Evolutionary conservation across 2,329 filamentous ascomycete species (phyloP).

Genomic region (Botryosphaeria dothidea): DNA sequence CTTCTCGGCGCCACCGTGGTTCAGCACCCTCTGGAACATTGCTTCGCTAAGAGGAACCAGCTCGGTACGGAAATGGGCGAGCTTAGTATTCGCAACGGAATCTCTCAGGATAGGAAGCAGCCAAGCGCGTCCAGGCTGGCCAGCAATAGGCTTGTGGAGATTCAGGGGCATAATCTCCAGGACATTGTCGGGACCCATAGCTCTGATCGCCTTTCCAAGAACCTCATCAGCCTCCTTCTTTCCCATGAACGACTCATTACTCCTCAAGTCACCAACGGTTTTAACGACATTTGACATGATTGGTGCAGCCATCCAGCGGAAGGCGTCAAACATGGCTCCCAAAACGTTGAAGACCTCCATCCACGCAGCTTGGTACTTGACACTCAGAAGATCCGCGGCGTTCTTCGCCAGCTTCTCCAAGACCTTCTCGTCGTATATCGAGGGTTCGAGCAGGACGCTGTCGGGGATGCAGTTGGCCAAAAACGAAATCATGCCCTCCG

Average conservation of each 20-base stretch:
- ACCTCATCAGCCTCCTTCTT: slow-evolving; percentile 96
- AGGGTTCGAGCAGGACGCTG: slow-evolving; percentile 81
- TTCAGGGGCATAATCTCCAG: slow-evolving; percentile 84
- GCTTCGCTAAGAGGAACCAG: slow-evolving; percentile 86
- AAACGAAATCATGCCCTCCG: slow-evolving; percentile 92
- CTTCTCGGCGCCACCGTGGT: slow-evolving; percentile 80
- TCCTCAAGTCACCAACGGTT: slow-evolving; percentile 81
- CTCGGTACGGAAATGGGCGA: slow-evolving; percentile 81
- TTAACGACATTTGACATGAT: slow-evolving; percentile 75
- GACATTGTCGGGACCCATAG: slow-evolving; percentile 86
- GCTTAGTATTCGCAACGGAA: slow-evolving; percentile 82
- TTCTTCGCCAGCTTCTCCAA: slow-evolving; percentile 77
- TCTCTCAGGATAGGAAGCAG: slow-evolving; percentile 89
- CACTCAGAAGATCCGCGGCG: slow-evolving; percentile 73
- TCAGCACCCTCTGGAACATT: slow-evolving; percentile 85
- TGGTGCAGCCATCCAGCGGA: slow-evolving; percentile 82
- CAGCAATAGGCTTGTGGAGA: slow-evolving; percentile 72
- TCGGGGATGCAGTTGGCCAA: slow-evolving; percentile 86
- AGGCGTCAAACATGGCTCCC: slow-evolving; percentile 79
- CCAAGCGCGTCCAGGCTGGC: slow-evolving; percentile 87
- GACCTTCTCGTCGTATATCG: slow-evolving; percentile 87
- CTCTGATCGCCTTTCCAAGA: slow-evolving; percentile 80
- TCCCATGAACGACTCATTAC: slow-evolving; percentile 83
- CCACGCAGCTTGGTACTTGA: slow-evolving; percentile 94
- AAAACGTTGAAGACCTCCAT: slow-evolving; percentile 91